Conservation (phyloP, 352 stramenopile genomes). For the Globisporangium nunn region DNA sequence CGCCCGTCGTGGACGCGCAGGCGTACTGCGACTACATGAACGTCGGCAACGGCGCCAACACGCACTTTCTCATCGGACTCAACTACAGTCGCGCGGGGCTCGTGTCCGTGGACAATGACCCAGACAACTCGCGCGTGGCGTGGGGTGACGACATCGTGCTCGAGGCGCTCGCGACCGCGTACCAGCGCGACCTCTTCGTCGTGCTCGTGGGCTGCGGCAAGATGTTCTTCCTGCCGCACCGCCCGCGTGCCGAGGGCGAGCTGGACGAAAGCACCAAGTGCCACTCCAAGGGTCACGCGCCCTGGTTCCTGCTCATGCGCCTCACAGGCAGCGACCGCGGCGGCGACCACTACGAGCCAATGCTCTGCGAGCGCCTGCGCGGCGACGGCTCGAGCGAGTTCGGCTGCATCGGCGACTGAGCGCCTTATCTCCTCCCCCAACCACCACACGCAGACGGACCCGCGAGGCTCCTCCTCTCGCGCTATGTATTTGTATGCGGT, state of each 20-base stretch:
- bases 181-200: conserved; percentile 85
- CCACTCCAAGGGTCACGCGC: conserved; percentile 70
- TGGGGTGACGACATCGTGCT: conserved; percentile 86
- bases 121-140: conserved; percentile 69
- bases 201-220: conserved; percentile 82
- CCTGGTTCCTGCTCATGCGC: conserved; percentile 86
- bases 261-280: conserved; percentile 36
- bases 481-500: conserved; percentile 3
- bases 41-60: conserved; percentile 67
- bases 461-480: conserved; percentile 3
- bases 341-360: conserved; percentile 85
- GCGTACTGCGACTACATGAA: conserved; percentile 86
- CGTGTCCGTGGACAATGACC: conserved; percentile 78
- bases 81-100: conserved; percentile 75
- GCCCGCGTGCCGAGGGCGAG: conserved; percentile 36
- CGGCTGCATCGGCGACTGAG: conserved; percentile 70
- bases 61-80: conserved; percentile 70
- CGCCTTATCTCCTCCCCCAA: neutral
- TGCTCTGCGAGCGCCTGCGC: conserved; percentile 77
- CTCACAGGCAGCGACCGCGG: conserved; percentile 78
- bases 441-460: neutral
- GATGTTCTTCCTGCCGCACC: conserved; percentile 86
- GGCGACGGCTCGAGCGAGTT: conserved; percentile 81
- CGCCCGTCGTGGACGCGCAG: conserved; percentile 60
- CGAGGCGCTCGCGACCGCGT: conserved; percentile 78